Conservation (phyloP, 148 eudicot genomes). For the Fagopyrum tataricum region DNA sequence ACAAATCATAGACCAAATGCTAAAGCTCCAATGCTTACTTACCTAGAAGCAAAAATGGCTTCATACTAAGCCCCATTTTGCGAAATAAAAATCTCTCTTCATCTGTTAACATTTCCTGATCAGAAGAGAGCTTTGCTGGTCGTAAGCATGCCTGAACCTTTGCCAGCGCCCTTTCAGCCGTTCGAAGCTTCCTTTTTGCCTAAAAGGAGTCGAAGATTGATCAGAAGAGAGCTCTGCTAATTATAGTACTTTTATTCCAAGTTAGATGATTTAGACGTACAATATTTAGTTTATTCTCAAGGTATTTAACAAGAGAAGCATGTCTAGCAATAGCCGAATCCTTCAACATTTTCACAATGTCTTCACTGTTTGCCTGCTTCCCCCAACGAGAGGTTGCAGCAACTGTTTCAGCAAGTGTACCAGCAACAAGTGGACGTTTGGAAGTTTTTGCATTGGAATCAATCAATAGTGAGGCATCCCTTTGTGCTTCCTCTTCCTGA, state of each 20-base stretch:
- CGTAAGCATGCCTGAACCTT: conserved; percentile 60
- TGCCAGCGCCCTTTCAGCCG: conserved; percentile 68
- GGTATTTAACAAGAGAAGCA: conserved; percentile 69
- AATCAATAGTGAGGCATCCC: conserved; percentile 35
- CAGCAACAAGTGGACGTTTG: conserved; percentile 62
- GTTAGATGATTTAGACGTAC: conserved; percentile 35
- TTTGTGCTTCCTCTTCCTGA: conserved; percentile 66
- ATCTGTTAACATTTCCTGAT: conserved; percentile 71
- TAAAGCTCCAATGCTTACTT: conserved; percentile 33
- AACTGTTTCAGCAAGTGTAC: conserved; percentile 86
- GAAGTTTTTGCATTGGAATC: conserved; percentile 26
- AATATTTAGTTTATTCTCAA: conserved; percentile 55
- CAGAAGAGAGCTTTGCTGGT: conserved; percentile 77
- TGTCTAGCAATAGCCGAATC: conserved; percentile 64
- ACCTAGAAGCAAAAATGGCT: conserved; percentile 80
- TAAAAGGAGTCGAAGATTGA: conserved; percentile 20
- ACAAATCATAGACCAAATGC: background rate
- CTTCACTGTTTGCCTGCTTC: conserved; percentile 50
- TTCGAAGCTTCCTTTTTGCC: conserved; percentile 73
- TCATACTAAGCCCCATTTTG: conserved; percentile 93
- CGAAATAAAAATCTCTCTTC: conserved; percentile 89
- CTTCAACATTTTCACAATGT: conserved; percentile 58
- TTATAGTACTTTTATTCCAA: background rate
- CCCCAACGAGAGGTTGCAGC: conserved; percentile 91
- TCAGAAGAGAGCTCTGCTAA: no score